Base-by-base conservation (phyloP, 208 protist species). In the Leptomonas pyrrhocoris region DNA sequence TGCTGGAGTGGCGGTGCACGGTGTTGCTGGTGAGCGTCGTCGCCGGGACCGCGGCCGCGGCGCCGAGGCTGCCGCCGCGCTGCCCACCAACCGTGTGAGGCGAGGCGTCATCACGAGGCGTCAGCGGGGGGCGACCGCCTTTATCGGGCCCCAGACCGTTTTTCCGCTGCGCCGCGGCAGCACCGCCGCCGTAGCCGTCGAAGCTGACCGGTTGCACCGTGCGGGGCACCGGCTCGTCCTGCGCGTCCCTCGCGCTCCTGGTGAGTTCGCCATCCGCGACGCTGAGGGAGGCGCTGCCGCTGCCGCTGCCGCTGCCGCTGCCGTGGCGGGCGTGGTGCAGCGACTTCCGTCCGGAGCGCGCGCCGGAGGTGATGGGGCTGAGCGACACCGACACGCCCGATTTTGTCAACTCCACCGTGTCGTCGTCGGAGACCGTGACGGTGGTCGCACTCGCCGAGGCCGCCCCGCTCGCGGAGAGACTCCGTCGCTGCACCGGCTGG, bases 351-450 rank as follows among this genome's bases (percentile, higher is more conserved):
- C 7, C 61, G 0, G 61, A 67, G 4, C 61, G 61, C 18, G 61
- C 34, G 19, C 61, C 61, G 2, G 69, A 67, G 11, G 69, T 77
- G 69, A 73, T 67, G 19, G 65, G 59, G 36, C 63, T 71, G 48
- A 71, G 62, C 16, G 63, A 73, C 21, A 77, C 53, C 1, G 70
- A 81, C 18, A 73, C 43, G 27, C 43, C 61, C 0, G 51, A 65
- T 59, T 69, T 60, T 2, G 49, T 62, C 42, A 77, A 36, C 45
- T 67, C 51, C 18, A 51, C 66, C 9, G 46, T 67, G 51, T 77
- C 53, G n/a, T 67, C 62, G 62, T 73, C 76, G 11, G 69, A 81
- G 28, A 77, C 63, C 23, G 70, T 73, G 34, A 73, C 55, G 49
- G 45, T 70, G 36, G 69, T 77, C 25, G 68, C 34, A 11, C 30